Percentiles rank a stretch among this genome's conserved stretches.
phyloP scores from a whole-genome alignment of 345 rosid species.

The Bretschneidera sinensis region DNA sequence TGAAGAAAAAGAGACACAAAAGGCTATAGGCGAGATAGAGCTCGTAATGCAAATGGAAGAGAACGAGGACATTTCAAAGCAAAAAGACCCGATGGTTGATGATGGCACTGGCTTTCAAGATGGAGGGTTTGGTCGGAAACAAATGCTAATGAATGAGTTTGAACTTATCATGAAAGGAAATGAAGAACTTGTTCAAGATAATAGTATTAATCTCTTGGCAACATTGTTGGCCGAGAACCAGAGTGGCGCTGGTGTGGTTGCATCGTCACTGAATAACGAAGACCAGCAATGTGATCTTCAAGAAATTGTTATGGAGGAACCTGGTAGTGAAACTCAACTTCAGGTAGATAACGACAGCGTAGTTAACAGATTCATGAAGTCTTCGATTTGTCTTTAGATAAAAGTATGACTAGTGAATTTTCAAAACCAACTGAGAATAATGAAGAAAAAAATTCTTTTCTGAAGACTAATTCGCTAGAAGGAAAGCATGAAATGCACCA shows the following conservation, averaged over 20 bases:
- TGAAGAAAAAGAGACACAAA: neutral
- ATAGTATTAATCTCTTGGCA: constrained; percentile 17
- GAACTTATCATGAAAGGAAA: constrained; percentile 38
- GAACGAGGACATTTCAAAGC: neutral
- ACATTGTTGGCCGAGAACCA: constrained; percentile 16
- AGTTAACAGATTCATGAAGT: constrained; percentile 14
- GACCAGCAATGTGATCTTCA: constrained; percentile 23
- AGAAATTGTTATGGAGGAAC: constrained; percentile 17
- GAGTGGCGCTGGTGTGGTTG: constrained; percentile 19
- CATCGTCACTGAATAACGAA: constrained; percentile 11
- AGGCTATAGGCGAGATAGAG: neutral
- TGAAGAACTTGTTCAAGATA: constrained; percentile 22
- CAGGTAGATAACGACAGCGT: constrained; percentile 21
- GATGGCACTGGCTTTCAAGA: constrained; percentile 19
- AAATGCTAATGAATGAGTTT: constrained; percentile 43
- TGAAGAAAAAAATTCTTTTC: constrained; percentile 9
- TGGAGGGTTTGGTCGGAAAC: constrained; percentile 22
- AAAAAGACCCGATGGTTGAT: neutral
- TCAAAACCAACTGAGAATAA: constrained; percentile 17
- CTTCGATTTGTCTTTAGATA: constrained; percentile 9
- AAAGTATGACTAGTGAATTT: constrained; percentile 18
- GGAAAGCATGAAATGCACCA: constrained; percentile 22
- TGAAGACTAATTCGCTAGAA: constrained; percentile 8
- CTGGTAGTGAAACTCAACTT: constrained; percentile 11
- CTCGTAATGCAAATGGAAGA: neutral